Evolutionary conservation across 2,329 filamentous ascomycete species (phyloP).

Genomic region (Phoma herbarum): DNA sequence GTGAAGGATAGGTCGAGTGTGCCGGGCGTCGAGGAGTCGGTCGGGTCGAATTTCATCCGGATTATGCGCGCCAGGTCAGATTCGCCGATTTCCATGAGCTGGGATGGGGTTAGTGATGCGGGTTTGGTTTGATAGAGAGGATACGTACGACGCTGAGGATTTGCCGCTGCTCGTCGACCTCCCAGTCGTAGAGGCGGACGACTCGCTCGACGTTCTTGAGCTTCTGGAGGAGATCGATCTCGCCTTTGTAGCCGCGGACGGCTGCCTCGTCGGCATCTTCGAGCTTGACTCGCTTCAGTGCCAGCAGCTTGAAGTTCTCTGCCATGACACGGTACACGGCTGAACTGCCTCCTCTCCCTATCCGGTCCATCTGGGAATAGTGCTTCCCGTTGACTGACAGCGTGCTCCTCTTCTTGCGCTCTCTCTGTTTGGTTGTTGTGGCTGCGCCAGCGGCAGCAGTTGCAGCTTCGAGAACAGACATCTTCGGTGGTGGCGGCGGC

Average conservation of each 20-base stretch:
- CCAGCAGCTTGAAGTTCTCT: constrained; percentile 95
- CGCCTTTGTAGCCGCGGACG: constrained; percentile 88
- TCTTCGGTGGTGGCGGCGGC: constrained; percentile 89
- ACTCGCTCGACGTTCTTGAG: constrained; percentile 87
- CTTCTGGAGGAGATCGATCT: constrained; percentile 89
- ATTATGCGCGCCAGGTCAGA: constrained; percentile 90
- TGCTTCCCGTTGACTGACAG: constrained; percentile 89
- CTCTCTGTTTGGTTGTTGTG: constrained; percentile 69
- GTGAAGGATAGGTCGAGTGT: constrained; percentile 89
- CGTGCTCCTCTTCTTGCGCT: constrained; percentile 81
- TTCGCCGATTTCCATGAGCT: constrained; percentile 98
- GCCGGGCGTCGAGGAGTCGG: constrained; percentile 59
- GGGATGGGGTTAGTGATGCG: constrained; percentile 11
- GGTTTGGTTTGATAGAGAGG: background rate
- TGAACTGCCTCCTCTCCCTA: constrained; percentile 90
- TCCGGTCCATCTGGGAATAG: constrained; percentile 87
- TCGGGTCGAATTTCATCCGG: constrained; percentile 67
- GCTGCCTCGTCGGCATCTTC: constrained; percentile 87
- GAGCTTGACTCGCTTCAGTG: constrained; percentile 89
- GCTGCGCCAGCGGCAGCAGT: constrained; percentile 84
- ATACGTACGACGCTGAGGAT: constrained; percentile 79
- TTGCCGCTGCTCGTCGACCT: constrained; percentile 92
- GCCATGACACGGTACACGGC: constrained; percentile 97
- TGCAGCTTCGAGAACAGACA: constrained; percentile 93
- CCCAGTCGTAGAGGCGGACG: constrained; percentile 88